A percentile compares a stretch with the other conserved stretches of the same genome.
Evolutionary conservation across 495 filamentous ascomycete species (phyloP).

Genomic region (Tuber umbilicatum): DNA sequence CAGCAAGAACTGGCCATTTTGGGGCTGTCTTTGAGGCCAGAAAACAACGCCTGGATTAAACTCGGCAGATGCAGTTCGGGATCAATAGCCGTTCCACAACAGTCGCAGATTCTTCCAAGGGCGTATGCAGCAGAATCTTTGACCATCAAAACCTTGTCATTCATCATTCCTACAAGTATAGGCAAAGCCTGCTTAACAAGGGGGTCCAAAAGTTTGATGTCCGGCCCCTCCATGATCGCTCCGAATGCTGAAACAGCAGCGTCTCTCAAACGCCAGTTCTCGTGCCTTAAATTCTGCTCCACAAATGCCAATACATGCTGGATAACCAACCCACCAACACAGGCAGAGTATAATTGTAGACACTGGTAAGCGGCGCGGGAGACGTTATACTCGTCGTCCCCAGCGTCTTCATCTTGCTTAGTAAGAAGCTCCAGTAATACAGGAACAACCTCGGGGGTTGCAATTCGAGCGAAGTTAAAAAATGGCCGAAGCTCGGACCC

Average conservation of each 20-base stretch:
- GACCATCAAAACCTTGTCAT: constrained; percentile 78
- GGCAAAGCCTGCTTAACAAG: constrained; percentile 89
- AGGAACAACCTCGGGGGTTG: constrained; percentile 84
- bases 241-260: constrained; percentile 97
- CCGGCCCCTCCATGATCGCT: constrained; percentile 96
- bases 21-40: constrained; percentile 77
- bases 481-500: constrained; percentile 72
- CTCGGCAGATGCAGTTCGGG: constrained; percentile 69
- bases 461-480: constrained; percentile 86
- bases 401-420: constrained; percentile 94
- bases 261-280: constrained; percentile 89
- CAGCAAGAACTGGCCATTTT: constrained; percentile 98
- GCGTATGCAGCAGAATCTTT: constrained; percentile 97
- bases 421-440: constrained; percentile 82
- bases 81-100: constrained; percentile 81
- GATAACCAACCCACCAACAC: constrained; percentile 73
- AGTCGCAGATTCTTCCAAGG: constrained; percentile 89
- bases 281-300: constrained; percentile 77
- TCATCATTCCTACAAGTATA: constrained; percentile 92
- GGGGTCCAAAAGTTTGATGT: constrained; percentile 77
- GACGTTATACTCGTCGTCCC: constrained; percentile 94
- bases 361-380: constrained; percentile 94
- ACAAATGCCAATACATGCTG: constrained; percentile 79
- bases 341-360: constrained; percentile 87
- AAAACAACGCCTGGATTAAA: constrained; percentile 81